Percentiles rank a stretch among this genome's conserved stretches.
Evolutionary conservation across 2,329 filamentous ascomycete species (phyloP).

Genomic region (Gnomoniopsis smithogilvyi): DNA sequence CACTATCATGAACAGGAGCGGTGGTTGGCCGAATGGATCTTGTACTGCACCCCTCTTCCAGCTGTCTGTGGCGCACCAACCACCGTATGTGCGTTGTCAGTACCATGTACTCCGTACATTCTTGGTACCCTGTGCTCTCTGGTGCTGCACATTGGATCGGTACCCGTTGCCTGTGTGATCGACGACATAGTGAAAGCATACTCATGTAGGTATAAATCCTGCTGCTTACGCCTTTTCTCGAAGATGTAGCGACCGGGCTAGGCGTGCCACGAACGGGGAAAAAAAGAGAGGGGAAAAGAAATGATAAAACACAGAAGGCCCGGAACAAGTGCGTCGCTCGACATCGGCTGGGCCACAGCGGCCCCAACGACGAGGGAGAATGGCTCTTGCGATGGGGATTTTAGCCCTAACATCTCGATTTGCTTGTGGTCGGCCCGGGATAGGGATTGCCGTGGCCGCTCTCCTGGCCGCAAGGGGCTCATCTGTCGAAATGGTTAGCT

Average conservation of each 20-base stretch:
- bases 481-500: not conserved
- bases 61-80: slow-evolving; percentile 1
- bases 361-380: too few relatives aligned
- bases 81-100: not conserved
- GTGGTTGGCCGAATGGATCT: not conserved
- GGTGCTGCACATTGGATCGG: not conserved
- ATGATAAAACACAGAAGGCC: too few relatives aligned
- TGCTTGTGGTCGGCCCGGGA: not conserved
- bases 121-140: not conserved
- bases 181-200: not conserved
- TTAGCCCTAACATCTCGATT: too few relatives aligned
- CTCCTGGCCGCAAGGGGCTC: not conserved
- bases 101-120: not conserved
- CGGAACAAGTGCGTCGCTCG: too few relatives aligned
- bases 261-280: too few relatives aligned
- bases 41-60: not conserved
- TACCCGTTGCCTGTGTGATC: not conserved
- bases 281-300: too few relatives aligned
- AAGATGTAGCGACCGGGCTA: not conserved
- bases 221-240: not conserved
- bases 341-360: too few relatives aligned
- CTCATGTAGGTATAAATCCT: not conserved
- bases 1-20: not conserved
- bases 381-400: too few relatives aligned
- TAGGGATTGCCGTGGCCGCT: not conserved